Percentiles rank a stretch among this genome's conserved stretches.
Conservation (phyloP, 176 grass and related monocot genomes). For the Neostapfia colusana region DNA sequence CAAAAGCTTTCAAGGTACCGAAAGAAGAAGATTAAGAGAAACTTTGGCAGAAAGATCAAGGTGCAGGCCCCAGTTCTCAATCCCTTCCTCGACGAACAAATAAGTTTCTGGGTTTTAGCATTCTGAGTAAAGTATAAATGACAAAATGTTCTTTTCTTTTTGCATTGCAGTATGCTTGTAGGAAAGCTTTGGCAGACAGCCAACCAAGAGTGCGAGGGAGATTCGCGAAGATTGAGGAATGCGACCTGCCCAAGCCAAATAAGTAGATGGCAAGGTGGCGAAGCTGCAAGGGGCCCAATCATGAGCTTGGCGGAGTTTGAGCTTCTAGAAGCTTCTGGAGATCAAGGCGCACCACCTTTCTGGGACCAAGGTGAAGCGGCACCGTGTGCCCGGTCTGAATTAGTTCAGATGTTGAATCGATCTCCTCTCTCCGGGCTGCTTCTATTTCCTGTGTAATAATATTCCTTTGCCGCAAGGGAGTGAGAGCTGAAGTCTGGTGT, state of each 20-base stretch:
- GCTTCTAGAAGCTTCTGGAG: slow-evolving; percentile 45
- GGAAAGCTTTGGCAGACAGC: slow-evolving; percentile 96
- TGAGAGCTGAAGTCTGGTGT: slow-evolving; percentile 49
- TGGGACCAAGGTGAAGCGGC: slow-evolving; percentile 23
- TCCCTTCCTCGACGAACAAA: not conserved
- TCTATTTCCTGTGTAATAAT: slow-evolving; percentile 47
- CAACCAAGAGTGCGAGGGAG: slow-evolving; percentile 95
- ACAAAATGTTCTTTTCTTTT: not conserved
- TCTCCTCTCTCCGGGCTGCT: slow-evolving; percentile 20
- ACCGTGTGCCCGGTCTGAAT: slow-evolving; percentile 38
- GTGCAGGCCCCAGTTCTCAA: slow-evolving; percentile 25
- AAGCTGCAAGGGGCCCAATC: slow-evolving; percentile 19
- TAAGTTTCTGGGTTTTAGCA: not conserved
- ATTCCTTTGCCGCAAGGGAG: slow-evolving; percentile 37
- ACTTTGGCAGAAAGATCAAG: slow-evolving; percentile 99
- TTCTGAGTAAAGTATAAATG: not conserved
- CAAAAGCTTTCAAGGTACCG: slow-evolving; percentile 96
- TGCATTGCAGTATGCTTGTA: slow-evolving; percentile 80
- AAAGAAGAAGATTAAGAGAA: slow-evolving; percentile 94
- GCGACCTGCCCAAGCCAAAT: slow-evolving; percentile 51
- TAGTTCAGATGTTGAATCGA: slow-evolving; percentile 41
- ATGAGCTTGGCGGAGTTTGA: slow-evolving; percentile 10
- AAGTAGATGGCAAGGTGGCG: slow-evolving; percentile 25
- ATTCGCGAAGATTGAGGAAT: slow-evolving; percentile 93
- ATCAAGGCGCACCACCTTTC: not conserved